Conservation (phyloP, 441 rosid species). For the Francoa sonchifolia region DNA sequence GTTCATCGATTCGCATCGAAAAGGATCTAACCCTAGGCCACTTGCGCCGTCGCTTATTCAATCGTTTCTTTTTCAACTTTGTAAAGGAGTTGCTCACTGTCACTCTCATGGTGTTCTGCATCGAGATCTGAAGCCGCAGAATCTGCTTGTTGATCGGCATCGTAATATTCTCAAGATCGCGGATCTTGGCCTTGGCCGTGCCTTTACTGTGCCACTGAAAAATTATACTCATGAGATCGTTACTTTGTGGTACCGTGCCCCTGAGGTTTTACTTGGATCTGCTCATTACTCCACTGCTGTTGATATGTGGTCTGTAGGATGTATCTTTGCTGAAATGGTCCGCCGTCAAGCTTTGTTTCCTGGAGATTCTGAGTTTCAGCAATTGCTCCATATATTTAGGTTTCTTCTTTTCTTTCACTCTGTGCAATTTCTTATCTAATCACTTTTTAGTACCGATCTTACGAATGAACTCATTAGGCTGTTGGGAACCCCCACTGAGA, state of each 20-base stretch:
- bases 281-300: slow-evolving; percentile 78
- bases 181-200: slow-evolving; percentile 83
- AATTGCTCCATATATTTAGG: slow-evolving; percentile 90
- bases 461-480: slow-evolving; percentile 24
- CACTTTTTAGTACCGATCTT: neutral
- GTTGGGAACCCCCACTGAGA: slow-evolving; percentile 83
- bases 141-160: slow-evolving; percentile 73
- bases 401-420: too few species aligned
- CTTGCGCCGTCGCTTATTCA: slow-evolving; percentile 42
- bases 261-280: slow-evolving; percentile 84
- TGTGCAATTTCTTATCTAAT: too few species aligned
- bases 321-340: slow-evolving; percentile 91
- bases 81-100: slow-evolving; percentile 89
- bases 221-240: slow-evolving; percentile 92
- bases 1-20: slow-evolving; percentile 65
- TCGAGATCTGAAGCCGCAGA: slow-evolving; percentile 92
- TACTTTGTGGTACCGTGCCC: slow-evolving; percentile 90
- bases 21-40: slow-evolving; percentile 61
- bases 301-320: slow-evolving; percentile 97
- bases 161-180: slow-evolving; percentile 80
- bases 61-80: slow-evolving; percentile 72
- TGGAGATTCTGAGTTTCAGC: slow-evolving; percentile 93
- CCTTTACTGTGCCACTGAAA: slow-evolving; percentile 86
- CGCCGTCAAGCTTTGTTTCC: slow-evolving; percentile 84
- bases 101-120: slow-evolving; percentile 95